A percentile compares a stretch with the other conserved stretches of the same genome.
These are phyloP conservation scores for Neckera pumila DNA, from an alignment of 225 moss, liverwort and hornwort species.

Conservation along the genomic window DNA sequence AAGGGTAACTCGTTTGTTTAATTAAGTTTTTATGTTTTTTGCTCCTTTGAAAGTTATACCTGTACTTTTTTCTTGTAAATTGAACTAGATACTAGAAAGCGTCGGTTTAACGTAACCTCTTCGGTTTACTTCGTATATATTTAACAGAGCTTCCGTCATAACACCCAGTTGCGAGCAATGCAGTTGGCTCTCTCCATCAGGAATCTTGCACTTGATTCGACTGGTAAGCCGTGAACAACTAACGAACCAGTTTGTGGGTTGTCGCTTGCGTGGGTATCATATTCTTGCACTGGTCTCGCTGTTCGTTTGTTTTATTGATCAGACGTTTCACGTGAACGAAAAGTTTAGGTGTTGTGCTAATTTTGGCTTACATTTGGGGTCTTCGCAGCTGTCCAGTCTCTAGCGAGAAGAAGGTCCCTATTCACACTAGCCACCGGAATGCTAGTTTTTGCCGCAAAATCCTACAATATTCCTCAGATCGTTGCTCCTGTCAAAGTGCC, in stretches of 20 bases:
- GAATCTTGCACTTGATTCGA: conserved; percentile 59
- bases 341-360: not conserved
- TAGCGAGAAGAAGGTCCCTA: conserved; percentile 77
- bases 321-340: not conserved
- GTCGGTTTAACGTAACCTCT: not conserved
- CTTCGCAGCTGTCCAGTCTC: conserved; percentile 42
- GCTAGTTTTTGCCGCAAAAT: conserved; percentile 86
- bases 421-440: conserved; percentile 90
- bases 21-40: not conserved
- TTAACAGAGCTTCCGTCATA: conserved; percentile 60
- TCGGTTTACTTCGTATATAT: not conserved
- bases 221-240: conserved; percentile 25
- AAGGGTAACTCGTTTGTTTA: conserved; percentile 25
- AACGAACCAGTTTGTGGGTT: not conserved
- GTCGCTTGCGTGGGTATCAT: not conserved
- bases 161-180: conserved; percentile 67
- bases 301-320: not conserved
- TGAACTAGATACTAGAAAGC: not conserved
- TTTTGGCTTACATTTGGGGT: not conserved
- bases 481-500: conserved; percentile 70
- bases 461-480: conserved; percentile 75
- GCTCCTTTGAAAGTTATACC: not conserved
- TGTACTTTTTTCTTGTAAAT: not conserved
- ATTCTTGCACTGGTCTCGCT: not conserved
- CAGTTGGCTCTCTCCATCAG: conserved; percentile 84